Evolutionary conservation across 768 basidiomycete species (phyloP).

Genomic region (Psilocybe subaeruginosa): DNA sequence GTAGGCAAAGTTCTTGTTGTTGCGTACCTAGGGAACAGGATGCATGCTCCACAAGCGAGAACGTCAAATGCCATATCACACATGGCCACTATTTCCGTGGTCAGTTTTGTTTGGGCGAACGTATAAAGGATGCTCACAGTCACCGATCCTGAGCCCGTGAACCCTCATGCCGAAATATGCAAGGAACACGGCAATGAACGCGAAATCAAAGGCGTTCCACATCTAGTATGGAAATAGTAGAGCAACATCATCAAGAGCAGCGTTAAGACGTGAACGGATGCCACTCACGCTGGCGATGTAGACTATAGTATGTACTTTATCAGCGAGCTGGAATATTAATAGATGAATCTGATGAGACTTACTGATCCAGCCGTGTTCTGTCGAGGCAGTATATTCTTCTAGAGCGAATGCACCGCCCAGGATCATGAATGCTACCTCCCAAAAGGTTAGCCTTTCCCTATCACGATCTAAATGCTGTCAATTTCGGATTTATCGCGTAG

Average conservation of each 20-base stretch:
- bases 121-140: conserved; percentile 44
- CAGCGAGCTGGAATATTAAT: background rate
- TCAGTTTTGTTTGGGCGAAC: background rate
- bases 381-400: conserved; percentile 87
- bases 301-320: conserved; percentile 40
- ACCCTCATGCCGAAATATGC: conserved; percentile 68
- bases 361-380: conserved; percentile 89
- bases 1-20: too few species aligned
- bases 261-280: too few species aligned
- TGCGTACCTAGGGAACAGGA: conserved; percentile 76
- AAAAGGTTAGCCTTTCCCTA: conserved; percentile 48
- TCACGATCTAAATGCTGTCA: conserved; percentile 53
- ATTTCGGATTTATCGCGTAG: background rate
- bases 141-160: conserved; percentile 55
- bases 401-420: conserved; percentile 79
- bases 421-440: conserved; percentile 76
- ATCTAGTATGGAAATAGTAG: conserved; percentile 46
- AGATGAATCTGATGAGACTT: conserved; percentile 30
- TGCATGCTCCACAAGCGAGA: conserved; percentile 82
- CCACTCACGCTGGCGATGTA: conserved; percentile 80
- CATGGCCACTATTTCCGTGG: conserved; percentile 32
- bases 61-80: conserved; percentile 81
- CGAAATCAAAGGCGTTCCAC: conserved; percentile 90
- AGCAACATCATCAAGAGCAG: too few species aligned
- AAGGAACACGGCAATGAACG: conserved; percentile 71